A percentile compares a stretch with the other conserved stretches of the same genome.
These are phyloP conservation scores for Tubosaeta sp. DNA, from an alignment of 768 basidiomycete species.

Conservation along the genomic window DNA sequence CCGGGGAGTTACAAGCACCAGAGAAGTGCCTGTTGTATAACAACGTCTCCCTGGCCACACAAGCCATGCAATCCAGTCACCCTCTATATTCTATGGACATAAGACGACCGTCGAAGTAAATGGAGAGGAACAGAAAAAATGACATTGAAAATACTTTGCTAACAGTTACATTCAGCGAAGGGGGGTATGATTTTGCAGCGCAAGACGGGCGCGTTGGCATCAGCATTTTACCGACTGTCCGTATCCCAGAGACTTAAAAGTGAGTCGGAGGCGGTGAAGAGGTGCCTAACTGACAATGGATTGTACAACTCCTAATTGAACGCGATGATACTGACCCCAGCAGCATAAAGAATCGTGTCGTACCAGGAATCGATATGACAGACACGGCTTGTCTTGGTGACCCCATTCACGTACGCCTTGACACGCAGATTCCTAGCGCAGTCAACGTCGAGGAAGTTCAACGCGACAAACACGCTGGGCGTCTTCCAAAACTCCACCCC, in stretches of 20 bases:
- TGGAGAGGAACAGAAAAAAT: no score
- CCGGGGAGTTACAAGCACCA: no score
- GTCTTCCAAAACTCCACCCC: slow-evolving; percentile 8
- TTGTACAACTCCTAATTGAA: background rate
- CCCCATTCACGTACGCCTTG: slow-evolving; percentile 5
- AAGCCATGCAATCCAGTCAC: no score
- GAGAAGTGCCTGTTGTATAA: no score
- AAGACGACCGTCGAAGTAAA: no score
- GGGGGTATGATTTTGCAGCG: no score
- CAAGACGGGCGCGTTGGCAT: no score
- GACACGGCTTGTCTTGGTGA: slow-evolving; percentile 1
- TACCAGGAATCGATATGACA: slow-evolving; percentile 14
- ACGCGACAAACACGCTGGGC: slow-evolving; percentile 16
- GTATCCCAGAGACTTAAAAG: background rate
- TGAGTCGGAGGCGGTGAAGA: background rate
- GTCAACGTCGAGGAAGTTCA: slow-evolving; percentile 13
- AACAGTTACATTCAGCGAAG: no score
- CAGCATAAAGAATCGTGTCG: slow-evolving; percentile 3
- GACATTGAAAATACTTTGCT: no score
- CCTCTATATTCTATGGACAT: no score
- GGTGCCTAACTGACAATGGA: background rate
- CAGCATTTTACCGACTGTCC: no score
- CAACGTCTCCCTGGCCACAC: no score
- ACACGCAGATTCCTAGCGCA: slow-evolving; percentile 9
- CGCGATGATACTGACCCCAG: background rate